Percentiles rank a stretch among this genome's conserved stretches.
phyloP scores from a whole-genome alignment of 176 grass and related monocot species.

The Metroxylon sagu region DNA sequence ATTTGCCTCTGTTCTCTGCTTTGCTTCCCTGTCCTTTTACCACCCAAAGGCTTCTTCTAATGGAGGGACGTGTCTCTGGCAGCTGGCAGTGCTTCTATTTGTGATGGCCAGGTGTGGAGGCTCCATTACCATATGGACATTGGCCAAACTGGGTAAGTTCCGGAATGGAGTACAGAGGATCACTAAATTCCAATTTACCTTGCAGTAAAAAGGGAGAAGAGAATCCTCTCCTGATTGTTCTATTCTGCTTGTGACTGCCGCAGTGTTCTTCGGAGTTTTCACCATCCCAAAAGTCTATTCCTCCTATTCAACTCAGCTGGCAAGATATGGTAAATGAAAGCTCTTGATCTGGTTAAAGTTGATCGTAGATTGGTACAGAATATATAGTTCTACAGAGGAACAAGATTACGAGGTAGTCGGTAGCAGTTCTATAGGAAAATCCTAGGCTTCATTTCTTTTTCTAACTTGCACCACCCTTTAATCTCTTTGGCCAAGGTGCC shows the following conservation, averaged over 20 bases:
- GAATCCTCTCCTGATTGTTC: not conserved
- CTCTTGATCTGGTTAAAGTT: not conserved
- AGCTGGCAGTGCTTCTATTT: slow-evolving; percentile 86
- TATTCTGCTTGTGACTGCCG: slow-evolving; percentile 5
- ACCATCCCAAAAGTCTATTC: slow-evolving; percentile 85
- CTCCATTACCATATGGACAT: slow-evolving; percentile 69
- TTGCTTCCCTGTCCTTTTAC: not conserved
- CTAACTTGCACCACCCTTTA: no score
- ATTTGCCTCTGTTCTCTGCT: not conserved
- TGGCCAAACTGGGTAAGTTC: slow-evolving; percentile 70
- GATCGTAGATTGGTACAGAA: no score
- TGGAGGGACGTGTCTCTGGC: slow-evolving; percentile 29
- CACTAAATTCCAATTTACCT: not conserved
- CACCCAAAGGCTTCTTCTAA: slow-evolving; percentile 2
- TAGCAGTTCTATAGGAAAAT: no score
- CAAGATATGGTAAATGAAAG: slow-evolving; percentile 64
- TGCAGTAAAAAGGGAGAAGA: not conserved
- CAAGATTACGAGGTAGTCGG: no score
- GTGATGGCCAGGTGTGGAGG: slow-evolving; percentile 83
- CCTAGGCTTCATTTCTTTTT: no score
- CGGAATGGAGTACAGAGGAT: not conserved
- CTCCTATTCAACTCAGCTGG: slow-evolving; percentile 79
- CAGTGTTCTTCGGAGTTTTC: slow-evolving; percentile 94
- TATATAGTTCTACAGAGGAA: no score
- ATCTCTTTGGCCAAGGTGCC: no score